Evolutionary conservation across 2,329 filamentous ascomycete genomes (phyloP), one percentile per base, ranked within the genome.

Genomic region (Stagonosporopsis vannaccii): DNA sequence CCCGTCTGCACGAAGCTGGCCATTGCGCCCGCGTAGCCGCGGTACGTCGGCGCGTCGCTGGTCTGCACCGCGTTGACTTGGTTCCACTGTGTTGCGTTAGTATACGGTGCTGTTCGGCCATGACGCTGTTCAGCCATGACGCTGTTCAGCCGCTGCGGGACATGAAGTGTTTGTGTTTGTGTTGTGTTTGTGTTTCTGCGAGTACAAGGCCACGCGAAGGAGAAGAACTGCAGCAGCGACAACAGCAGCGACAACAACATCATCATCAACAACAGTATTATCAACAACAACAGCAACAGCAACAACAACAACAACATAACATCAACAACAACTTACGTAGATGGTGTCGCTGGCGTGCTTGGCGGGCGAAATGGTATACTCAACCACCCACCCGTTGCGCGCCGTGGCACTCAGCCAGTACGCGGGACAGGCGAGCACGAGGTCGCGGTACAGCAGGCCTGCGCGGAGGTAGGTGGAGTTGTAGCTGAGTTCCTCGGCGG

Each of bases 1-100:
- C 84, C 84, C 0, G 82, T 85, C 67, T 84, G 79, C 55, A 87
- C 82, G 69, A 87, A 88, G 22, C 81, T 84, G 0, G 83, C 85
- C 65, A 88, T 81, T 0, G 85, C 84, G 4, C 86, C 85, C 1
- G 81, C 71, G 58, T 81, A 88, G 11, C 83, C 85, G 17, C 81
- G 59, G 58, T 88, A 88, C 6, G 83, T 82, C 0, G 83, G 59
- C 0, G 80, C 77, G 57, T 87, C 79, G 0, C 79, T 75, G 52
- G 80, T 67, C 56, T 88, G 86, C 2, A 84, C 71, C 0, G 77
- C 51, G 55, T 84, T 84, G 62, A 86, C 68, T 30, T 76, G 77
- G 62, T 88, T 84, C 85, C 85, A 88, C 74, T 75, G 32, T 17
- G 37, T 20, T 22, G n/a, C 2, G 32, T 35, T 35, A 35, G 32